Conservation (phyloP, 495 filamentous ascomycete species). For the Penicillium salamii region DNA sequence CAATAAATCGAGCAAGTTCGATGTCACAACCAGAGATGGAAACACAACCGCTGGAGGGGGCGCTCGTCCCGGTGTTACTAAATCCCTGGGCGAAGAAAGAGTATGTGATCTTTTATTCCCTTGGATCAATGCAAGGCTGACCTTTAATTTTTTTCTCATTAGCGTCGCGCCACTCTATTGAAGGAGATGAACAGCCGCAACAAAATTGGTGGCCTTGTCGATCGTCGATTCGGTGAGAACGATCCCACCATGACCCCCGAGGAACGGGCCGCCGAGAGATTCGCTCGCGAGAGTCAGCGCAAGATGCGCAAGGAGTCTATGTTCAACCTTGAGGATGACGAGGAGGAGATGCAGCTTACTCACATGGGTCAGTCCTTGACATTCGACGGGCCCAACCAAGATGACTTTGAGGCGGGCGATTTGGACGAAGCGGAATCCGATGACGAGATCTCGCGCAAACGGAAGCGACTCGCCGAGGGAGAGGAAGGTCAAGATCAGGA, state of each 20-base stretch:
- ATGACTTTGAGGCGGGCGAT: conserved; percentile 79
- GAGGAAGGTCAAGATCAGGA: conserved; percentile 21
- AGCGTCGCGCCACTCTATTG: conserved; percentile 77
- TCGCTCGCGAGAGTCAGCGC: conserved; percentile 76
- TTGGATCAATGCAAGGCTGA: no score
- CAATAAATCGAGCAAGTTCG: conserved; percentile 68
- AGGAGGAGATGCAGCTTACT: conserved; percentile 69
- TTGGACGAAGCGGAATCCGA: conserved; percentile 60
- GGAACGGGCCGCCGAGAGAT: conserved; percentile 88
- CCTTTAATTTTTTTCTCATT: conserved; percentile 7
- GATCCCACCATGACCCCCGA: conserved; percentile 92
- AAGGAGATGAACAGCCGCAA: conserved; percentile 81
- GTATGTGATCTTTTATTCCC: no score
- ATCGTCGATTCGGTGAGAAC: conserved; percentile 93
- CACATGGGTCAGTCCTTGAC: conserved; percentile 75
- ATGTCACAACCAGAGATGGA: conserved; percentile 58
- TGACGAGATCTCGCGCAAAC: conserved; percentile 61
- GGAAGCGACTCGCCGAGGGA: conserved; percentile 45
- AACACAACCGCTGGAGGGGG: conserved; percentile 47
- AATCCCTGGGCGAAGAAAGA: conserved; percentile 82
- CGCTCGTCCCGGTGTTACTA: conserved; percentile 75
- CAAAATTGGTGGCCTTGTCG: conserved; percentile 88
- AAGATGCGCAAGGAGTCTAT: conserved; percentile 66
- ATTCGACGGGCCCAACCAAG: conserved; percentile 51
- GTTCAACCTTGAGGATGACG: conserved; percentile 89